phyloP scores from a whole-genome alignment of 2,329 filamentous ascomycete species.

The Uncinocarpus reesii region DNA sequence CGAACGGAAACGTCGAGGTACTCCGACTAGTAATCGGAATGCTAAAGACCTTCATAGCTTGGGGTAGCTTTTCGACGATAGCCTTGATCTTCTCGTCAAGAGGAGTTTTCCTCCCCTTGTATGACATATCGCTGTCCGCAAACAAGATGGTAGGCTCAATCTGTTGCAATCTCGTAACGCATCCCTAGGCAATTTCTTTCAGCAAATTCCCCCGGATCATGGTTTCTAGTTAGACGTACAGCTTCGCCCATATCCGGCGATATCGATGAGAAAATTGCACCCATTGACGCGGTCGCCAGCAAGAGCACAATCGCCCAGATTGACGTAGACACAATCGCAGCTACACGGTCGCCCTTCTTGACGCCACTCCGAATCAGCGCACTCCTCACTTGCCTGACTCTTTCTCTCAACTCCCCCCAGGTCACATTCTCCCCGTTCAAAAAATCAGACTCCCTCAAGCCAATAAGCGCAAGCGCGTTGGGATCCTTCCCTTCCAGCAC shows the following conservation, averaged over 20 bases:
- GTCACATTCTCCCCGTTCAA: conserved; percentile 31
- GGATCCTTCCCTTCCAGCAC: conserved; percentile 31
- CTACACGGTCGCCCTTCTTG: conserved; percentile 31
- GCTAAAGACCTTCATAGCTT: conserved; percentile 19
- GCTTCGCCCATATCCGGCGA: conserved; percentile 36
- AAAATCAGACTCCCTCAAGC: conserved; percentile 31
- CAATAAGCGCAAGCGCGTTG: conserved; percentile 31
- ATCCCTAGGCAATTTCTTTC: conserved; percentile 18
- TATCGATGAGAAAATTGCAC: conserved; percentile 38
- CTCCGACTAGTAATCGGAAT: conserved; percentile 17
- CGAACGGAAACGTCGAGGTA: conserved; percentile 19
- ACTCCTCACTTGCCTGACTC: conserved; percentile 30
- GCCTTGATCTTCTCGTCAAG: conserved; percentile 26
- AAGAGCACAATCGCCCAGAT: conserved; percentile 36
- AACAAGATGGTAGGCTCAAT: conserved; percentile 35
- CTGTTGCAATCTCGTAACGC: conserved; percentile 31
- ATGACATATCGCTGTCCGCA: conserved; percentile 33
- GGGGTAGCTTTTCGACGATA: conserved; percentile 24
- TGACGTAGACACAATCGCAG: conserved; percentile 36
- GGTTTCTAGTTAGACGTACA: conserved; percentile 15
- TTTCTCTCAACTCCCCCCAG: conserved; percentile 33
- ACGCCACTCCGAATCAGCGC: conserved; percentile 32
- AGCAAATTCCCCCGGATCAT: neutral
- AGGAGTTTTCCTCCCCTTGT: conserved; percentile 31
- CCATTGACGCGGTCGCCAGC: conserved; percentile 34